Base-by-base conservation (phyloP, 2,329 filamentous ascomycete species). In the Amauroascus niger region DNA sequence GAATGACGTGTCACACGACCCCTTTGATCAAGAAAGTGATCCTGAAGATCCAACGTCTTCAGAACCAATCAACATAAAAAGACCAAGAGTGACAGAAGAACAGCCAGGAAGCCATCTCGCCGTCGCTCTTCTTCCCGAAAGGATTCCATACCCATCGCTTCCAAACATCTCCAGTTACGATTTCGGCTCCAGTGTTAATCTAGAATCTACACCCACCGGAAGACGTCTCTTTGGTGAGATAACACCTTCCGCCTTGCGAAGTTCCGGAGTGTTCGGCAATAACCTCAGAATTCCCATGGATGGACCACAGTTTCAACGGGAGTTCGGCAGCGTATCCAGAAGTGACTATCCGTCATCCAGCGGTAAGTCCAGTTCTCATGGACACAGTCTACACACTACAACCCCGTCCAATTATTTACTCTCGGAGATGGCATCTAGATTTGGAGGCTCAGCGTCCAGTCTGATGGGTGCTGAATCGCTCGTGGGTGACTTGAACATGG, bases 181-280 rank as follows among this genome's bases (percentile, higher is more conserved):
- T 41, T 61, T 65, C 16, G 54, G 59, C 11, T 64, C 55, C 11
- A 55, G 50, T 28, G 28, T 53, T 46, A 35, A 55, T 16, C n/a
- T 49, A 20, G 53, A 56, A 52, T 28, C 53, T 26, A 46, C 57
- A 62, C 60, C 32, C 61, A 66, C 45, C 16, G 46, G 40, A 11
- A 50, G 47, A 26, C 77, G 76, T 48, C 69, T 84, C 5, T 84
- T 83, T 62, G 81, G 81, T 11, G 81, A 84, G 63, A 79, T 84
- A 57, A 76, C 76, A 9, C 67, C 73, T 26, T 80, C 79, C 18
- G 76, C 76, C 9, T 61, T 83, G 13, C 68, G 72, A 48, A 79
- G 74, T 61, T 80, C 79, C 14, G 74, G 73, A 11, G 65, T 74
- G 18, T 64, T 80, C 20, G 72, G 65, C 28, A 52, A 62, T 24